A percentile compares a stretch with the other conserved stretches of the same genome.
Conservation (phyloP, 805 yeast genomes). For the Yarrowia sp. region DNA sequence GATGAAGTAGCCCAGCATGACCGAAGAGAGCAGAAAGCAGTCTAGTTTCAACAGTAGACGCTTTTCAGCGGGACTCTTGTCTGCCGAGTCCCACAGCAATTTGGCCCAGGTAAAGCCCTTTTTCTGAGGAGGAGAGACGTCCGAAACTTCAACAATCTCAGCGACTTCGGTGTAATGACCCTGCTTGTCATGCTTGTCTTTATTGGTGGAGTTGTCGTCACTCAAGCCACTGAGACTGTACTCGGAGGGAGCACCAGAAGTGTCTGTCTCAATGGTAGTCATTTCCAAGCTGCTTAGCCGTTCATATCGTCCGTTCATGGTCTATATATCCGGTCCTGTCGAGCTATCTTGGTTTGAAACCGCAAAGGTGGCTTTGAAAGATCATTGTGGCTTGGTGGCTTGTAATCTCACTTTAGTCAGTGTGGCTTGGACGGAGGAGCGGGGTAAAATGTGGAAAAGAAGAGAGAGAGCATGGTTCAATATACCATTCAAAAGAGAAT, state of each 20-base stretch:
- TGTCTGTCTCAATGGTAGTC: neutral
- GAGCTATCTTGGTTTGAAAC: neutral
- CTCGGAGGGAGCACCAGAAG: neutral
- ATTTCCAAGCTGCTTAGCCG: neutral
- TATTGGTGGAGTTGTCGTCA: neutral
- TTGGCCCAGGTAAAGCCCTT: slow-evolving; percentile 5
- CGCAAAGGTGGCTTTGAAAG: neutral
- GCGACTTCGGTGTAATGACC: neutral
- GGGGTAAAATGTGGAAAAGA: neutral
- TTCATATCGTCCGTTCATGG: neutral
- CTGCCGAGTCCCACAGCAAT: slow-evolving; percentile 35
- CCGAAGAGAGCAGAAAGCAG: slow-evolving; percentile 42
- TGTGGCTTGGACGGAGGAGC: neutral
- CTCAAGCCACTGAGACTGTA: neutral
- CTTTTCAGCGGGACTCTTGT: slow-evolving; percentile 42
- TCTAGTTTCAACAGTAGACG: slow-evolving; percentile 40
- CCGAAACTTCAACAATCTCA: neutral
- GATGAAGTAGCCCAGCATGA: slow-evolving; percentile 47
- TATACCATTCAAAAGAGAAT: neutral
- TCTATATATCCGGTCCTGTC: neutral
- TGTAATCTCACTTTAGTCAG: neutral
- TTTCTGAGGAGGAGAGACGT: neutral
- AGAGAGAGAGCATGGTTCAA: no score
- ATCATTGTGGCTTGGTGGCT: slow-evolving; percentile 4
- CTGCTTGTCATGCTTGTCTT: neutral